Conservation (phyloP, 768 basidiomycete genomes). For the Tylopilus rubrobrunneus region DNA sequence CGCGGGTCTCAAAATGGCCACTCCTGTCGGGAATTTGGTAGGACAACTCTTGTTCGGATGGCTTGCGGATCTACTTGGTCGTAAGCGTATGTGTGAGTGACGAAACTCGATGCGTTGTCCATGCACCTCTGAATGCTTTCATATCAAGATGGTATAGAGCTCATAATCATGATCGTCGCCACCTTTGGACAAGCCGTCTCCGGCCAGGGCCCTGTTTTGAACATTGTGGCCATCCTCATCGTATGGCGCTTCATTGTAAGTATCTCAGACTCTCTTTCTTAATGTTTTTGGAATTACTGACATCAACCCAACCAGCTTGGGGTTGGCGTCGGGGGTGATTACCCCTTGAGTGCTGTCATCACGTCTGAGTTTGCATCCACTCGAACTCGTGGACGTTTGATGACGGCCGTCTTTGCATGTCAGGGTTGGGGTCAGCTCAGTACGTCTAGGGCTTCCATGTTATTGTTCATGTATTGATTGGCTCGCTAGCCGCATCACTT, state of each 20-base stretch:
- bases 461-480: no score
- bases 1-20: no score
- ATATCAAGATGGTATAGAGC: neutral
- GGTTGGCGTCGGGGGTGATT: neutral
- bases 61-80: neutral
- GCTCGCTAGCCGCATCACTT: no score
- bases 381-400: neutral
- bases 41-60: neutral
- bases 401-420: no score
- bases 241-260: neutral
- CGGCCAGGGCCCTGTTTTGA: neutral
- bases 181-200: neutral
- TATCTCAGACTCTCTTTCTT: neutral
- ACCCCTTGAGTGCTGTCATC: neutral
- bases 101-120: neutral
- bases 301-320: neutral
- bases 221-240: neutral
- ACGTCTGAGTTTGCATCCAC: neutral
- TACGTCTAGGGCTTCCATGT: no score
- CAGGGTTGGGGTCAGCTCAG: no score
- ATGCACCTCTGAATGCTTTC: neutral
- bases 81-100: neutral
- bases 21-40: neutral
- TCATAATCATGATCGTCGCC: neutral
- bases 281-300: neutral